Percentiles rank a stretch among this genome's conserved stretches.
These are phyloP conservation scores for Bruguiera gymnorhiza DNA, from an alignment of 345 rosid genomes.

Conservation along the genomic window DNA sequence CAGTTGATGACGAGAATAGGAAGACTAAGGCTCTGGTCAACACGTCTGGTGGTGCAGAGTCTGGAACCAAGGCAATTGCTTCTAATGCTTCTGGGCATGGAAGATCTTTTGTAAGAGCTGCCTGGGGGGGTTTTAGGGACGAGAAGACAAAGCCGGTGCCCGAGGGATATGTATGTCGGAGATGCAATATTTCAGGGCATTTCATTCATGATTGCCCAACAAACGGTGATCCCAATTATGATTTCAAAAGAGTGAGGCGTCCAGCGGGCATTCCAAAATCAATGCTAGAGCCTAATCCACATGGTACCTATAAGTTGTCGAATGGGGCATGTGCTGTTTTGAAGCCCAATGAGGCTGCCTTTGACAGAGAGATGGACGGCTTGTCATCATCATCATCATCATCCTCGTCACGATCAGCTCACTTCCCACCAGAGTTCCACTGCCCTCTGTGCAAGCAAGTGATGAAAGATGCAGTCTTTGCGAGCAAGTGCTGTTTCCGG, in stretches of 20 bases:
- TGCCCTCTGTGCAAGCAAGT: conserved; percentile 82
- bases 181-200: conserved; percentile 94
- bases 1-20: conserved; percentile 64
- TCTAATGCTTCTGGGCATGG: conserved; percentile 23
- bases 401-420: conserved; percentile 18
- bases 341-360: conserved; percentile 97
- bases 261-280: conserved; percentile 98
- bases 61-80: conserved; percentile 36
- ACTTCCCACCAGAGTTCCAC: conserved; percentile 79
- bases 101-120: conserved; percentile 91
- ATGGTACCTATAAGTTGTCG: conserved; percentile 94
- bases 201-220: conserved; percentile 98
- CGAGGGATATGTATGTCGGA: conserved; percentile 85
- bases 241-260: conserved; percentile 84
- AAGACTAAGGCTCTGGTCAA: conserved; percentile 84
- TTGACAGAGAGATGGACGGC: conserved; percentile 92
- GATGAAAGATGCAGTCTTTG: conserved; percentile 89
- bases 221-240: conserved; percentile 89
- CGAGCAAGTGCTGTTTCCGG: conserved; percentile 85
- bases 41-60: conserved; percentile 84
- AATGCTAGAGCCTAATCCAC: conserved; percentile 90
- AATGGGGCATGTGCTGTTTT: conserved; percentile 93
- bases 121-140: conserved; percentile 7
- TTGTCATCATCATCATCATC: conserved; percentile 77
- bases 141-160: conserved; percentile 29